Evolutionary conservation across 2,329 filamentous ascomycete genomes (phyloP), one percentile per base, ranked within the genome.

Genomic region (Colletotrichum eremochloae): DNA sequence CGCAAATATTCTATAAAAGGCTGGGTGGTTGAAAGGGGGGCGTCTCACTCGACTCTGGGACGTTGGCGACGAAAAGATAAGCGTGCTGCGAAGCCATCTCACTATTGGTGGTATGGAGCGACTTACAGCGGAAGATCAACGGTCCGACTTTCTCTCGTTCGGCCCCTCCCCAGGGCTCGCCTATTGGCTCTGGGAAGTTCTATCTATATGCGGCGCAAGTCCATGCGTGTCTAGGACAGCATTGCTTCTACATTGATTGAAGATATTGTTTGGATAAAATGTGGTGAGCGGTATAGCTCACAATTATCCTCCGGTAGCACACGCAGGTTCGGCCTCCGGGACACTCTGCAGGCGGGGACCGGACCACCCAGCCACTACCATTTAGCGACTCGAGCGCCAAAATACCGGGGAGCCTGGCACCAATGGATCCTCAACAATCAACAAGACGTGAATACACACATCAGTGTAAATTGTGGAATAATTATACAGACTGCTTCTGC

Each of bases 41-140:
- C 3, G 6, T 42, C 36, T 31, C 56, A 31, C n/a, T 18, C n/a
- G 40, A 38, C n/a, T 1, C 14, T 14, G 31, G 36, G 24, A 9
- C n/a, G 36, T 38, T 29, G 29, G 12, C 42, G 29, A 61, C 33
- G 29, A n/a, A 55, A 55, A 29, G 48, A 15, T 46, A 53, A 46
- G 44, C 56, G 63, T 42, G 24, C 40, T 12, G 58, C 52, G 58
- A 38, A 46, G 42, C 46, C 33, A 33, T 53, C 52, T 56, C 58
- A 33, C 52, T 48, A 44, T 56, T 69, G 52, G 69, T 44, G 29
- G 66, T 55, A 68, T 63, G 44, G 18, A 65, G 50, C 64, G 50
- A 58, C 58, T 44, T 57, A 53, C 69, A 63, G 65, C 69, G 70
- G 70, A 72, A 72, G 70, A 72, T 72, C 70, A 38, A 61, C 55